Evolutionary conservation across 495 filamentous ascomycete genomes (phyloP).

Genomic region (Pseudomonodictys pantanalensis): DNA sequence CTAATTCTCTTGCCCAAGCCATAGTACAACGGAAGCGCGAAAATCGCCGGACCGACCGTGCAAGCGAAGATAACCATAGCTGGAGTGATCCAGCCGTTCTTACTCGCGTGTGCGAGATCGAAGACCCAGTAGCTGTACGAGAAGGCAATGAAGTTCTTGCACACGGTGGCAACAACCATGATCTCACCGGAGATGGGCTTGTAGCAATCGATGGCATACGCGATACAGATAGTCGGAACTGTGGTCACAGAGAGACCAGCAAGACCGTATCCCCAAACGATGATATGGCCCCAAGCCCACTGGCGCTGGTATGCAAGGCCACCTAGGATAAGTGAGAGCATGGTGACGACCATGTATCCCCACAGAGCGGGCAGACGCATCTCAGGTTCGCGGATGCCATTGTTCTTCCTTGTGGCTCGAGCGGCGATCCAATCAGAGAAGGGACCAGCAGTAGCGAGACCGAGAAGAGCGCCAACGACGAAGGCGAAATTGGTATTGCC

Average conservation of each 20-base stretch:
- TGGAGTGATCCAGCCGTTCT: constrained; percentile 32
- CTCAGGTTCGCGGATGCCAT: constrained; percentile 58
- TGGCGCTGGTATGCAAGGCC: constrained; percentile 56
- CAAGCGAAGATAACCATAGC: constrained; percentile 34
- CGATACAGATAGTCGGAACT: constrained; percentile 56
- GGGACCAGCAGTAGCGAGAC: constrained; percentile 52
- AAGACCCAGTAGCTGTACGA: constrained; percentile 40
- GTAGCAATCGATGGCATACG: constrained; percentile 61
- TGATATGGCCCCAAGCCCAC: constrained; percentile 54
- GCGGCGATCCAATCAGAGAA: constrained; percentile 59
- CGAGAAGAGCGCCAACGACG: constrained; percentile 54
- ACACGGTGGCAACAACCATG: constrained; percentile 65
- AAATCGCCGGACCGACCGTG: constrained; percentile 22
- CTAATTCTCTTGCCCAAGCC: constrained; percentile 35
- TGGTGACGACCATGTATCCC: constrained; percentile 52
- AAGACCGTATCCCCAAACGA: constrained; percentile 53
- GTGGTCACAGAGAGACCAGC: constrained; percentile 55
- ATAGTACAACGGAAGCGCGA: constrained; percentile 34
- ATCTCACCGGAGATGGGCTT: constrained; percentile 58
- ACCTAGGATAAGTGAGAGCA: constrained; percentile 54
- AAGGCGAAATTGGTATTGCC: constrained; percentile 47
- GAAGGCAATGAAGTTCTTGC: constrained; percentile 62
- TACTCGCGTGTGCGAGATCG: constrained; percentile 26
- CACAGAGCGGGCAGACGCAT: constrained; percentile 59
- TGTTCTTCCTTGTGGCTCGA: constrained; percentile 53